Conservation (phyloP, 805 yeast species). For the Jamesozyma gamospora region DNA sequence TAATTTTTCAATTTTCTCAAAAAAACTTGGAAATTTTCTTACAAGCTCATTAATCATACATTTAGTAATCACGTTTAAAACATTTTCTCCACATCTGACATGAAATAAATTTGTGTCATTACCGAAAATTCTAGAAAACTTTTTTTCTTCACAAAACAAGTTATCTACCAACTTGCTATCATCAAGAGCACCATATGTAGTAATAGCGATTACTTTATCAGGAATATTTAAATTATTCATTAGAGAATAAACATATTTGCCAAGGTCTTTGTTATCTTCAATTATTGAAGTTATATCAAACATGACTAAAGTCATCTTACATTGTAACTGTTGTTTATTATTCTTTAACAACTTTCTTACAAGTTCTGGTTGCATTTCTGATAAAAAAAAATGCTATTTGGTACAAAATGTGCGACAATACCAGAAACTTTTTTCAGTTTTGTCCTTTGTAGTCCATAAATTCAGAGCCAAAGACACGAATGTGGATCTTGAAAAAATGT, state of each 20-base stretch:
- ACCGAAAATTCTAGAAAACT: neutral
- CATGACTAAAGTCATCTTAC: neutral
- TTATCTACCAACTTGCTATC: neutral
- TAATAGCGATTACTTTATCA: neutral
- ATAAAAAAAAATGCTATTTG: too few relatives aligned
- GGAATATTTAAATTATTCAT: neutral
- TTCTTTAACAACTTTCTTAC: neutral
- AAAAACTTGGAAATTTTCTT: too few relatives aligned
- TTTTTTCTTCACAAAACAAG: neutral
- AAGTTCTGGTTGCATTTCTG: neutral
- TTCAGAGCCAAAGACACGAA: too few relatives aligned
- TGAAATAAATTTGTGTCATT: neutral
- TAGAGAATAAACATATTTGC: neutral
- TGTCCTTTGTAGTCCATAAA: too few relatives aligned
- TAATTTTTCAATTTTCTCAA: neutral
- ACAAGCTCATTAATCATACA: neutral
- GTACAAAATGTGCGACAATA: too few relatives aligned
- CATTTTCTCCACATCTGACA: neutral
- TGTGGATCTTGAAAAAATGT: too few relatives aligned
- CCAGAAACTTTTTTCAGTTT: too few relatives aligned
- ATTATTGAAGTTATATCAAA: neutral
- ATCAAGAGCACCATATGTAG: neutral
- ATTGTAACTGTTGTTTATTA: neutral
- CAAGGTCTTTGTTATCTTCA: neutral
- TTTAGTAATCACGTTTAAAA: too few relatives aligned